Conservation (phyloP, 352 stramenopile species). For the Phytophthora hibernalis region DNA sequence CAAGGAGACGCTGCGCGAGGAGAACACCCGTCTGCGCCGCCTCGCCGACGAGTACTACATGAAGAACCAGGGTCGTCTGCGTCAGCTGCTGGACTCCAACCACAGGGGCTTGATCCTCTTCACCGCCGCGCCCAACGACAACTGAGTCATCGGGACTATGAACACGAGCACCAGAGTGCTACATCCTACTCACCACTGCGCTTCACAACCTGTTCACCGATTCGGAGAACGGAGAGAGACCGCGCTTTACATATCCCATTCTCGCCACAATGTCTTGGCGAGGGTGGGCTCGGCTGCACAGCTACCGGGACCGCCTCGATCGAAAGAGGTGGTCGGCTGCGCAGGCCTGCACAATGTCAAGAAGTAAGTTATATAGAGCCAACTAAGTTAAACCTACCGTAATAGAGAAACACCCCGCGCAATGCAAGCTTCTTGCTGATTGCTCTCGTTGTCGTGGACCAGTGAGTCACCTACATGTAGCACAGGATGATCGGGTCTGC, state of each 20-base stretch:
- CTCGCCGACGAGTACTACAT: conserved; percentile 81
- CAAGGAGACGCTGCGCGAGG: conserved; percentile 67
- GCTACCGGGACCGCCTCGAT: conserved; percentile 21
- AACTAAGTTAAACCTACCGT: conserved; percentile 20
- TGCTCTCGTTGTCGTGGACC: no score
- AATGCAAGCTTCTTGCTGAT: no score
- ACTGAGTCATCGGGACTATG: conserved; percentile 23
- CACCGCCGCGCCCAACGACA: conserved; percentile 31
- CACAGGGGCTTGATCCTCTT: conserved; percentile 52
- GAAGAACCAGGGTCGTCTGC: conserved; percentile 77
- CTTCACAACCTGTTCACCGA: conserved; percentile 6
- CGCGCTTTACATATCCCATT: conserved; percentile 33
- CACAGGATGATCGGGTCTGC: no score
- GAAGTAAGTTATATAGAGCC: conserved; percentile 32
- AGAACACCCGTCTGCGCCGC: conserved; percentile 69
- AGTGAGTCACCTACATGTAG: no score
- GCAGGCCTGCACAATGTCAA: conserved; percentile 16
- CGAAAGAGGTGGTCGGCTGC: conserved; percentile 27
- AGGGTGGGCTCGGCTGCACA: conserved; percentile 15
- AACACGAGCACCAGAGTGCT: conserved; percentile 15
- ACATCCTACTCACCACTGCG: conserved; percentile 19
- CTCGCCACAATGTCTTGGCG: conserved; percentile 9
- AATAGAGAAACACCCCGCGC: conserved; percentile 24
- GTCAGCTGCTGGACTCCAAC: conserved; percentile 65
- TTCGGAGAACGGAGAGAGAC: not conserved